Evolutionary conservation across 2,329 filamentous ascomycete species (phyloP).

Genomic region (Colletotrichum sidae): DNA sequence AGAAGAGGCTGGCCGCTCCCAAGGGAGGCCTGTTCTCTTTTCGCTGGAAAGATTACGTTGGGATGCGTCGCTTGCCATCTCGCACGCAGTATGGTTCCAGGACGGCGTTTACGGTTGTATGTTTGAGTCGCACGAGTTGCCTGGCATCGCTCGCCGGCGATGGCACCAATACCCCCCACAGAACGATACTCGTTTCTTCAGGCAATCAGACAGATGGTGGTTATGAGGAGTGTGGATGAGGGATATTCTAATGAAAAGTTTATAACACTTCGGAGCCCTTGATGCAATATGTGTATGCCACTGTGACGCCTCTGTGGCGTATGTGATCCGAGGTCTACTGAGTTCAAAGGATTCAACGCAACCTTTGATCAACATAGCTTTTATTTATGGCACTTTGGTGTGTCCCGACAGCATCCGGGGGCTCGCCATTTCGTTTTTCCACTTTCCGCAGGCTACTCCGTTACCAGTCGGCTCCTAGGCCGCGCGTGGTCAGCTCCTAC

Average conservation of each 20-base stretch:
- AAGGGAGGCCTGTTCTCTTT: constrained; percentile 43
- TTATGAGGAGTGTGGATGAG: constrained; percentile 32
- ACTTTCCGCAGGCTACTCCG: no score
- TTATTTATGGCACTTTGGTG: no score
- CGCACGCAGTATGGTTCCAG: constrained; percentile 40
- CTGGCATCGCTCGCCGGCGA: constrained; percentile 43
- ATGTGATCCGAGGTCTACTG: no score
- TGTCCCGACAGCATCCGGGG: no score
- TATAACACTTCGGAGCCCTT: not conserved
- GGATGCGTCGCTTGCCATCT: constrained; percentile 36
- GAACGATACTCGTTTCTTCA: constrained; percentile 49
- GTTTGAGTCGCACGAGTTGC: constrained; percentile 51
- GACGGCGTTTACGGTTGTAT: constrained; percentile 54
- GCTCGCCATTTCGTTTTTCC: no score
- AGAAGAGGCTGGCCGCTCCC: constrained; percentile 55
- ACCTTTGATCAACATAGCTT: no score
- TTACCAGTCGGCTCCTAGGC: no score
- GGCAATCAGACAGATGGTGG: constrained; percentile 43
- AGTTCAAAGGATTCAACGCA: no score
- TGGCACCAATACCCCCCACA: constrained; percentile 51
- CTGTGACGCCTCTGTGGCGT: no score
- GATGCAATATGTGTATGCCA: no score
- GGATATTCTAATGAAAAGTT: constrained; percentile 37
- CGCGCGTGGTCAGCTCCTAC: no score
- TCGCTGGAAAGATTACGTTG: constrained; percentile 27